phyloP scores from a whole-genome alignment of 257 asterid genomes.

The Solanum arcanum region DNA sequence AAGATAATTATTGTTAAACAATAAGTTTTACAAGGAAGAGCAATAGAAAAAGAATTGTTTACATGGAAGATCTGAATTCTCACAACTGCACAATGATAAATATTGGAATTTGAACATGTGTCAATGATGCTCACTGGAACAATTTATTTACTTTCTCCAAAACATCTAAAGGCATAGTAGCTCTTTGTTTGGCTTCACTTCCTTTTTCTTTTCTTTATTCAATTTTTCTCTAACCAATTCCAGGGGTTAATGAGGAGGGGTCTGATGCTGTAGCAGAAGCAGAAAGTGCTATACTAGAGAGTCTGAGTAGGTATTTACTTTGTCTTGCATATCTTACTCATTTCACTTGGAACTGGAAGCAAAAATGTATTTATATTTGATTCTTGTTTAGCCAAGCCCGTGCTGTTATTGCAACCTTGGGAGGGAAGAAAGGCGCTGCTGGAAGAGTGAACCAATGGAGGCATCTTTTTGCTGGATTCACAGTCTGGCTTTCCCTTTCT shows the following conservation, averaged over 20 bases:
- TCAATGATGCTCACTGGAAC: neutral
- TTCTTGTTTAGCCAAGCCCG: constrained; percentile 74
- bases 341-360: constrained; percentile 1
- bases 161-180: neutral
- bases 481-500: constrained; percentile 80
- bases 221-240: neutral
- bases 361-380: neutral
- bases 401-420: constrained; percentile 76
- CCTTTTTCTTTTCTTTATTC: neutral
- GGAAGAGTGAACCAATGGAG: constrained; percentile 53
- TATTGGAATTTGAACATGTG: neutral
- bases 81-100: neutral
- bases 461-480: constrained; percentile 79
- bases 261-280: constrained; percentile 56
- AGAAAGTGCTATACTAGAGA: constrained; percentile 62
- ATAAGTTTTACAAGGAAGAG: neutral
- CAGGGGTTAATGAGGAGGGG: constrained; percentile 63
- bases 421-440: constrained; percentile 70
- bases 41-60: neutral
- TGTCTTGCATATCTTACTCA: neutral
- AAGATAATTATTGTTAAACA: neutral
- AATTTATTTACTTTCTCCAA: neutral
- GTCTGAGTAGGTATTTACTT: constrained; percentile 64
- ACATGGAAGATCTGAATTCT: neutral
- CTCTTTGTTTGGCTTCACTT: neutral